phyloP scores from a whole-genome alignment of 2,329 filamentous ascomycete species.

The Huntiella decipiens region DNA sequence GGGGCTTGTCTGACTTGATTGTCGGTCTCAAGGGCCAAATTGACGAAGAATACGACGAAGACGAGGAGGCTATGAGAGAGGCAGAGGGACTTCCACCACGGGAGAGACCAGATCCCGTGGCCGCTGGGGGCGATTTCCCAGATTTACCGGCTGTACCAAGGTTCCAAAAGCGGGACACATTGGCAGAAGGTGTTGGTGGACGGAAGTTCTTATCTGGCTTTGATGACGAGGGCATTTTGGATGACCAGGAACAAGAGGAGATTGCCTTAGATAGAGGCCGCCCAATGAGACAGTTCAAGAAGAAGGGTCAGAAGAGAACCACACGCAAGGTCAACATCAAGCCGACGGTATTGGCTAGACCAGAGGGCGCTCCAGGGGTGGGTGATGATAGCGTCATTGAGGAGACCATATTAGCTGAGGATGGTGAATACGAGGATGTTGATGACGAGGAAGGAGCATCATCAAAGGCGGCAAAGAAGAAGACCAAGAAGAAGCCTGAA shows the following conservation, averaged over 20 bases:
- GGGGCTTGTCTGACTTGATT: slow-evolving; percentile 57
- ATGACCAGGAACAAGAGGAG: slow-evolving; percentile 31
- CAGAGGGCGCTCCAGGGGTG: slow-evolving; percentile 15
- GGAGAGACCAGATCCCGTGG: neutral
- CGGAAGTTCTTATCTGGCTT: slow-evolving; percentile 37
- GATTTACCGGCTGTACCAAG: slow-evolving; percentile 12
- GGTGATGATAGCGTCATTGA: slow-evolving; percentile 22
- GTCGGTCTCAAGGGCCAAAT: slow-evolving; percentile 50
- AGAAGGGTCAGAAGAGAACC: slow-evolving; percentile 67
- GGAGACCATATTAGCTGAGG: slow-evolving; percentile 20
- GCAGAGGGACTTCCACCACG: slow-evolving; percentile 28
- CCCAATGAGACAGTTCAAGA: slow-evolving; percentile 51
- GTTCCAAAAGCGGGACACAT: neutral
- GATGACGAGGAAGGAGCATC: slow-evolving; percentile 6
- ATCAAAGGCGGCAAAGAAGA: slow-evolving; percentile 4
- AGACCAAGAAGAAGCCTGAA: slow-evolving; percentile 12
- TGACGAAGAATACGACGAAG: slow-evolving; percentile 51
- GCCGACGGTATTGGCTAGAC: slow-evolving; percentile 31
- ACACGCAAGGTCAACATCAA: slow-evolving; percentile 49
- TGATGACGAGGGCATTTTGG: slow-evolving; percentile 41
- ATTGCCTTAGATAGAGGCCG: slow-evolving; percentile 34
- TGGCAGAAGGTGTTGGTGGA: slow-evolving; percentile 13
- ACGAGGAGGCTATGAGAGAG: slow-evolving; percentile 55
- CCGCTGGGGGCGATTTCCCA: slow-evolving; percentile 17
- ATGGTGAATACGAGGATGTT: slow-evolving; percentile 18